phyloP scores from a whole-genome alignment of 2,329 filamentous ascomycete genomes.

The Fusarium graminum region DNA sequence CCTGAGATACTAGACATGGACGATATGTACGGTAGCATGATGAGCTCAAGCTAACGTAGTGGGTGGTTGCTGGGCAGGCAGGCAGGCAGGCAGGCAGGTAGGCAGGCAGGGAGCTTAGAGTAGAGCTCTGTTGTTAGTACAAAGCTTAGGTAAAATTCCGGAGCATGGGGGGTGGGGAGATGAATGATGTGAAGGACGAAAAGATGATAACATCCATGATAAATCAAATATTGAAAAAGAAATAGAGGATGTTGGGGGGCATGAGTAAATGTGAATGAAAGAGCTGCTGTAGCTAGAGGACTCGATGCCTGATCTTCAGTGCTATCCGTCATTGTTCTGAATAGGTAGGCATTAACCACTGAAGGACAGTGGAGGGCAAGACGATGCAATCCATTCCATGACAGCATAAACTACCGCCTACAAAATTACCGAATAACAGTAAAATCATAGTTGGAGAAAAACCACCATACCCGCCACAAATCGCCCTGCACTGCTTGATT shows the following conservation, averaged over 20 bases:
- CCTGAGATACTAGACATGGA: neutral
- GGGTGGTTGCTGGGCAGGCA: conserved; percentile 21
- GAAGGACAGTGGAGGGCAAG: conserved; percentile 1
- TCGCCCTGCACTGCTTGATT: neutral
- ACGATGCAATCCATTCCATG: neutral
- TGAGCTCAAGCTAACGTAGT: conserved; percentile 15
- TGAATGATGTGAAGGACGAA: neutral
- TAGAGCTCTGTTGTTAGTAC: conserved; percentile 7
- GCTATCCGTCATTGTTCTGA: neutral
- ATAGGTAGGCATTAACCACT: conserved; percentile 6
- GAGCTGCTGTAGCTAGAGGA: too few species aligned
- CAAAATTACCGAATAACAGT: conserved; percentile 18
- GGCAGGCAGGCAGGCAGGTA: conserved; percentile 13
- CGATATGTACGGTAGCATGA: conserved; percentile 5
- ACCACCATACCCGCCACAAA: neutral
- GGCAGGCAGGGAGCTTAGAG: conserved; percentile 12
- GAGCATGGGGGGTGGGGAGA: neutral
- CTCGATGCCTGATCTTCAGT: conserved; percentile 11
- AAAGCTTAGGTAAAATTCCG: conserved; percentile 3
- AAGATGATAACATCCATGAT: neutral
- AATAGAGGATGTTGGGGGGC: too few species aligned
- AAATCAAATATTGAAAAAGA: neutral
- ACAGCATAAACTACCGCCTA: conserved; percentile 17
- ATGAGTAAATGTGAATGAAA: too few species aligned
- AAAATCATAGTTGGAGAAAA: neutral